These are phyloP conservation scores for Populus davidiana DNA, from an alignment of 345 rosid species.

Conservation along the genomic window DNA sequence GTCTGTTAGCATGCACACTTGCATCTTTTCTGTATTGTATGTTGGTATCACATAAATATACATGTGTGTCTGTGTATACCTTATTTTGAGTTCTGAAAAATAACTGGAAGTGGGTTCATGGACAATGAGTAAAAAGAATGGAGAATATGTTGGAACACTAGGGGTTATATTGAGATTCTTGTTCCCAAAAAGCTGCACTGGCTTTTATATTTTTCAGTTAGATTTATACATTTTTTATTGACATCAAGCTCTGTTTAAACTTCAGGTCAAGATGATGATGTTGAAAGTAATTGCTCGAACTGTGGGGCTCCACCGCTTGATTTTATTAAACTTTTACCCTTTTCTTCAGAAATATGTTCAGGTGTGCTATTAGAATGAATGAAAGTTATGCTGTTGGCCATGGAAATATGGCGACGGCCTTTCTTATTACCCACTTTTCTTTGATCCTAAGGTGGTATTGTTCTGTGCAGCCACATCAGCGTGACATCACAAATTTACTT, in stretches of 20 bases:
- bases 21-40: background rate
- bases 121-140: background rate
- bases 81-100: background rate
- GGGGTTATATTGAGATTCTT: background rate
- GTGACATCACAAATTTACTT: slow-evolving; percentile 83
- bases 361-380: slow-evolving; percentile 39
- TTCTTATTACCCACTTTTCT: background rate
- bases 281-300: slow-evolving; percentile 84
- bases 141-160: background rate
- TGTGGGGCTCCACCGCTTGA: slow-evolving; percentile 83
- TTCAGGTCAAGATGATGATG: slow-evolving; percentile 92
- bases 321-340: slow-evolving; percentile 68
- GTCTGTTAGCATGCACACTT: background rate
- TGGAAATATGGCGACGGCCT: background rate
- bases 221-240: background rate
- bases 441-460: background rate
- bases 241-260: slow-evolving; percentile 1
- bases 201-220: background rate
- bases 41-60: background rate
- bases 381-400: slow-evolving; percentile 1
- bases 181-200: background rate
- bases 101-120: background rate
- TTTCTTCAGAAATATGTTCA: slow-evolving; percentile 76
- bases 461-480: slow-evolving; percentile 79
- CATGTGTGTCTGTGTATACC: background rate